These are phyloP conservation scores for Cyathus striatus DNA, from an alignment of 768 basidiomycete species.

Conservation along the genomic window DNA sequence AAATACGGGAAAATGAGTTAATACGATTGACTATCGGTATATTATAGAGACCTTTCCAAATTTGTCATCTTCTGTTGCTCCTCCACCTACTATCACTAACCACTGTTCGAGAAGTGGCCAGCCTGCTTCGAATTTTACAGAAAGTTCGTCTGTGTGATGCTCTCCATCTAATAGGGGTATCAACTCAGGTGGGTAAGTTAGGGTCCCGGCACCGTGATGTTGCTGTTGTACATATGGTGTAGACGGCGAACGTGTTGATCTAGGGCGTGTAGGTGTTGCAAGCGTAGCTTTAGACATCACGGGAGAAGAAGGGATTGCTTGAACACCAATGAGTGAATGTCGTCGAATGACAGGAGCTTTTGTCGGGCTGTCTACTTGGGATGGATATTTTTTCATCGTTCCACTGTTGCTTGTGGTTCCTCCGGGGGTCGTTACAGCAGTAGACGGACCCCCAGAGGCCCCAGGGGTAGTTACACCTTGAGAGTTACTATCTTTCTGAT, in stretches of 20 bases:
- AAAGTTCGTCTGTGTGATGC: slow-evolving; percentile 90
- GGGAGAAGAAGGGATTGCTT: slow-evolving; percentile 35
- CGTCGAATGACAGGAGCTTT: slow-evolving; percentile 24
- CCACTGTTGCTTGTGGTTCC: background rate
- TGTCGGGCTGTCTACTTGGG: slow-evolving; percentile 16
- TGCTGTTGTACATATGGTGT: slow-evolving; percentile 31
- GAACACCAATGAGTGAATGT: slow-evolving; percentile 31
- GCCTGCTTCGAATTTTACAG: slow-evolving; percentile 73
- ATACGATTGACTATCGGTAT: slow-evolving; percentile 67
- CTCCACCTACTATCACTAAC: slow-evolving; percentile 57
- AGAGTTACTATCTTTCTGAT: slow-evolving; percentile 11
- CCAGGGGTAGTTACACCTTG: slow-evolving; percentile 6
- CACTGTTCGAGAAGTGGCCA: slow-evolving; percentile 80
- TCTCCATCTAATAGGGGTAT: slow-evolving; percentile 73
- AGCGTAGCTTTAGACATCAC: slow-evolving; percentile 27
- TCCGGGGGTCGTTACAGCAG: background rate
- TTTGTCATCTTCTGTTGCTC: slow-evolving; percentile 57
- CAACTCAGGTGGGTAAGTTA: slow-evolving; percentile 46
- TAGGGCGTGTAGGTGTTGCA: slow-evolving; percentile 35
- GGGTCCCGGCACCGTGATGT: slow-evolving; percentile 7
- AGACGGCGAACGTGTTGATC: slow-evolving; percentile 56
- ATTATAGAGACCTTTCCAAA: slow-evolving; percentile 76
- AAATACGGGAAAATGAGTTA: too few species aligned
- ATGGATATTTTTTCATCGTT: background rate
- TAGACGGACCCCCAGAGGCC: slow-evolving; percentile 5